Base-by-base conservation (phyloP, 306 rosid species). In the Cicer pinnatifidum region DNA sequence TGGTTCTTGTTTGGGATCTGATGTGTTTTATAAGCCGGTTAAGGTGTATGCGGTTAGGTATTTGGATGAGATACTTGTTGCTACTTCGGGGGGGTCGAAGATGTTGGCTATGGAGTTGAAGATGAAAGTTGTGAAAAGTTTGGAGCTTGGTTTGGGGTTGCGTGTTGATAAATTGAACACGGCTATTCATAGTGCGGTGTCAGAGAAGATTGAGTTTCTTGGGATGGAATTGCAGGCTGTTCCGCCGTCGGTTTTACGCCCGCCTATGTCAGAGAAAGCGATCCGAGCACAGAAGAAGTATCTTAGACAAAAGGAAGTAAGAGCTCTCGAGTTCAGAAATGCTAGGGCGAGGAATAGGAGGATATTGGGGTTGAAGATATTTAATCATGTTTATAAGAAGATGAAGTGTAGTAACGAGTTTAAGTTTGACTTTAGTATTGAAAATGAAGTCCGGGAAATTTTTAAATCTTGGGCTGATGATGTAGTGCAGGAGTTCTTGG, bases 151-250 rank as follows among this genome's bases (percentile, higher is more conserved):
- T 68, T 81, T 93, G 80, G 88, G 85, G 16, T 82, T 93, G 72
- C 82, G 79, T 72, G 90, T 88, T 51, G 88, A 91, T 79, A 85
- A 76, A 68, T 60, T 78, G 65, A 85, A 80, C 45, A 88, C 94
- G 0, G 86, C 85, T 2, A 89, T 93, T 75, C 98, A 93, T 73
- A 91, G 94, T 20, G 92, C 97, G 0, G 89, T 82, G n/a, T 89
- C 96, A 0, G 98, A 93, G 88, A 93, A 89, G 75, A 86, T 93
- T 81, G 80, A 75, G 44, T 93, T 93, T 86, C 79, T 88, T 66
- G 94, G 97, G 45, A 88, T 91, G 98, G 96, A 88, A 20, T 80
- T 93, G 52, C 97, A 71, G 86, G 93, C 94, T 7, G 96, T 91
- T 61, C 28, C 50, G 35, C 98, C 97, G 33, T 89, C 93, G 0